Conservation (phyloP, 805 yeast genomes). For the Nakazawaea ambrosiae region DNA sequence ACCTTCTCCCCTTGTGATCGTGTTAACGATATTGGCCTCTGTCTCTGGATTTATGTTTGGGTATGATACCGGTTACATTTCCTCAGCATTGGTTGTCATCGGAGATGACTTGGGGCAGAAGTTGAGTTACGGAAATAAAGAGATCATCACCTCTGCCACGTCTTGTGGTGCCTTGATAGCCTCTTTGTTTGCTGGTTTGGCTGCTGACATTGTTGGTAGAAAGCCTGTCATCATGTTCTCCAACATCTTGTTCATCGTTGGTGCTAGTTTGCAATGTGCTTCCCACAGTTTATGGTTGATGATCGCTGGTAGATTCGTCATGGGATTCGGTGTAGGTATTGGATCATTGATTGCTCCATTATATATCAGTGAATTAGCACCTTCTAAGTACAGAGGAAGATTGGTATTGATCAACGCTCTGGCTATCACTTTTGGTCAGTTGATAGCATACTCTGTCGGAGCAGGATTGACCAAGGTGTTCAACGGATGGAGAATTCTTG, state of each 20-base stretch:
- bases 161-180: slow-evolving; percentile 50
- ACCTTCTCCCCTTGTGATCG: slow-evolving; percentile 34
- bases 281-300: slow-evolving; percentile 37
- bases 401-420: slow-evolving; percentile 45
- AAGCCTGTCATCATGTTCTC: slow-evolving; percentile 37
- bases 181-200: slow-evolving; percentile 38
- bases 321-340: slow-evolving; percentile 50
- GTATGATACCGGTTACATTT: slow-evolving; percentile 54
- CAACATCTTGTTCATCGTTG: slow-evolving; percentile 39
- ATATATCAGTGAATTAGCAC: slow-evolving; percentile 48
- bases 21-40: slow-evolving; percentile 42
- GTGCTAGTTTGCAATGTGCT: slow-evolving; percentile 40
- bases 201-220: slow-evolving; percentile 44
- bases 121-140: slow-evolving; percentile 38
- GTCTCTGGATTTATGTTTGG: slow-evolving; percentile 58
- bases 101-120: slow-evolving; percentile 38
- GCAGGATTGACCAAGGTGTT: slow-evolving; percentile 35
- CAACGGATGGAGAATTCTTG: slow-evolving; percentile 48
- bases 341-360: slow-evolving; percentile 50
- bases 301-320: slow-evolving; percentile 44
- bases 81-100: slow-evolving; percentile 46
- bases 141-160: slow-evolving; percentile 47
- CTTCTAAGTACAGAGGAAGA: slow-evolving; percentile 44
- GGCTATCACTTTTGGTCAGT: slow-evolving; percentile 51
- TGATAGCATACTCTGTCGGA: slow-evolving; percentile 46